phyloP scores from a whole-genome alignment of 768 basidiomycete species.

The Fomitopsis pulvina region DNA sequence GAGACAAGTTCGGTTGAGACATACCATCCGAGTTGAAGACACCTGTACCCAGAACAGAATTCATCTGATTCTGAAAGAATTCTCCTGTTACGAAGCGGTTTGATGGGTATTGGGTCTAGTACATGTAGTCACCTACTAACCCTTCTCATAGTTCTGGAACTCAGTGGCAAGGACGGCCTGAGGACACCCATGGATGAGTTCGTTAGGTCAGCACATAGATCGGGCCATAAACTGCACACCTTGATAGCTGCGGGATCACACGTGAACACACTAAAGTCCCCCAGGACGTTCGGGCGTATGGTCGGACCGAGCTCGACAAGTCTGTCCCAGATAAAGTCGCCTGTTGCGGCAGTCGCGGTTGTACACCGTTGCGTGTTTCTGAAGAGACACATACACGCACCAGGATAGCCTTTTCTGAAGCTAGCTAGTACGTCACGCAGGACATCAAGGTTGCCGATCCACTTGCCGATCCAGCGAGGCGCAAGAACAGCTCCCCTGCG shows the following conservation, averaged over 20 bases:
- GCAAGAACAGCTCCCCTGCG: constrained; percentile 14
- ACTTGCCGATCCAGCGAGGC: constrained; percentile 26
- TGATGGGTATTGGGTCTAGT: background rate
- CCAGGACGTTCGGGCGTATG: constrained; percentile 11
- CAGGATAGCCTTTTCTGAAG: constrained; percentile 28
- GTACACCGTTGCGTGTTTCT: too few species aligned
- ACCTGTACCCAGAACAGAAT: constrained; percentile 40
- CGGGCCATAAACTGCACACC: constrained; percentile 12
- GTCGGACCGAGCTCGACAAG: constrained; percentile 18
- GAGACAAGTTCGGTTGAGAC: background rate
- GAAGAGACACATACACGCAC: constrained; percentile 15
- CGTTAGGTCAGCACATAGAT: background rate
- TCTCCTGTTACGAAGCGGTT: constrained; percentile 20
- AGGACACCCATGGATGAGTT: background rate
- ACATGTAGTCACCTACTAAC: constrained; percentile 13
- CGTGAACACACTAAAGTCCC: constrained; percentile 15
- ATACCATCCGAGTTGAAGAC: constrained; percentile 51
- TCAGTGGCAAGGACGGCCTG: constrained; percentile 37
- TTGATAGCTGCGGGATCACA: constrained; percentile 25
- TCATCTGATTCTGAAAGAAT: constrained; percentile 24
- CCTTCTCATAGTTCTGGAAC: constrained; percentile 38
- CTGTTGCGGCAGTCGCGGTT: constrained; percentile 10
- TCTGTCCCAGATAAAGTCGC: constrained; percentile 18
- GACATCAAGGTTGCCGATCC: constrained; percentile 30
- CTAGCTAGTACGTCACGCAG: constrained; percentile 17